A percentile compares a stretch with the other conserved stretches of the same genome.
phyloP scores from a whole-genome alignment of 1,139 yeast genomes.

The Yarrowia galli region DNA sequence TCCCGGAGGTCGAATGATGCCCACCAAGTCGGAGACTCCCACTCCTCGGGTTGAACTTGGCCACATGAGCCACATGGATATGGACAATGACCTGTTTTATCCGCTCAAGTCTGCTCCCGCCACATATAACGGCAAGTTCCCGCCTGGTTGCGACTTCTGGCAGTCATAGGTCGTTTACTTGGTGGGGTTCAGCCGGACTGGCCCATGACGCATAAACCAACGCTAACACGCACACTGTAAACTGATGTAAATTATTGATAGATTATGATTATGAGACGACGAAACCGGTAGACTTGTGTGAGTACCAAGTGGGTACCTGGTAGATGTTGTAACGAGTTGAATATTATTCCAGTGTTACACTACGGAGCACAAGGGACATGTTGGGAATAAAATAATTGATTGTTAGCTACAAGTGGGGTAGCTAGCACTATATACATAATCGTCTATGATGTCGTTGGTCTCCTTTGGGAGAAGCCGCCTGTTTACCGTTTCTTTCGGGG shows the following conservation, averaged over 20 bases:
- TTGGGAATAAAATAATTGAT: not conserved
- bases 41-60: constrained; percentile 29
- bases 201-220: constrained; percentile 21
- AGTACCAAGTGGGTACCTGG: too few relatives aligned
- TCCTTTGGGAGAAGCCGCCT: too few relatives aligned
- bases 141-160: constrained; percentile 37
- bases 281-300: not conserved
- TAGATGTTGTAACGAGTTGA: too few relatives aligned
- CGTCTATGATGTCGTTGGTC: not conserved
- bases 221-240: constrained; percentile 26
- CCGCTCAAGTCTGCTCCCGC: constrained; percentile 42
- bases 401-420: not conserved
- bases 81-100: constrained; percentile 27
- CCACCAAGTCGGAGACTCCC: constrained; percentile 18
- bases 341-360: not conserved
- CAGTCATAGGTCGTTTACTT: constrained; percentile 11
- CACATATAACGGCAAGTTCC: constrained; percentile 39
- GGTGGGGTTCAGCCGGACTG: constrained; percentile 12
- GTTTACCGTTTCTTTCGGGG: not conserved
- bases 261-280: constrained; percentile 24
- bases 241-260: constrained; percentile 34
- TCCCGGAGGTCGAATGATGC: constrained; percentile 17
- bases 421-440: constrained; percentile 4
- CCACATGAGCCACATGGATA: constrained; percentile 32
- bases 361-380: too few relatives aligned